Evolutionary conservation across 805 yeast species (phyloP).

Genomic region (Yarrowia phangngaensis): DNA sequence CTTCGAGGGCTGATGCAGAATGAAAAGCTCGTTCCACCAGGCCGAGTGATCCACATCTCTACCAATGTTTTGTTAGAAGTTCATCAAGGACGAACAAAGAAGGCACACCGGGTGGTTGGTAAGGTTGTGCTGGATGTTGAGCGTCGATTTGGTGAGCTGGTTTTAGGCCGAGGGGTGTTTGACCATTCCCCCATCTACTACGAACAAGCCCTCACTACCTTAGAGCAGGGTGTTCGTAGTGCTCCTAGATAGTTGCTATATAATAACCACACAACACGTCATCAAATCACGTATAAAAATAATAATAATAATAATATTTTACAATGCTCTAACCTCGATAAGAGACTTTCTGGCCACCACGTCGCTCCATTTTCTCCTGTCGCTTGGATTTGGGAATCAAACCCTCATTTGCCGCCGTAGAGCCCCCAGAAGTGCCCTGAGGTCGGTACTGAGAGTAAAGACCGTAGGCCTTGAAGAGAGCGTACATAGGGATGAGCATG

Average conservation of each 20-base stretch:
- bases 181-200: conserved; percentile 40
- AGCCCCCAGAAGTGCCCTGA: not conserved
- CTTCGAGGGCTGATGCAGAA: conserved; percentile 36
- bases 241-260: conserved; percentile 29
- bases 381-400: conserved; percentile 37
- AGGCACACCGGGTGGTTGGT: conserved; percentile 80
- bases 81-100: conserved; percentile 83
- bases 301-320: conserved; percentile 4
- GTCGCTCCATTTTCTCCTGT: conserved; percentile 43
- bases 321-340: conserved; percentile 13
- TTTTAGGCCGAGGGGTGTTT: conserved; percentile 38
- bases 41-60: conserved; percentile 37
- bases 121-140: conserved; percentile 36
- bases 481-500: conserved; percentile 49
- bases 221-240: conserved; percentile 35
- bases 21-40: conserved; percentile 40
- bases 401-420: conserved; percentile 2
- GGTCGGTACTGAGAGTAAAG: conserved; percentile 14
- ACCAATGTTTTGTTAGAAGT: conserved; percentile 36
- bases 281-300: no score
- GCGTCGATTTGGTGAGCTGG: conserved; percentile 38
- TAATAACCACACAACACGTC: no score
- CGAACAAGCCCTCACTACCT: conserved; percentile 36
- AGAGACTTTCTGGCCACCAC: conserved; percentile 30
- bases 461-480: conserved; percentile 46